A percentile compares a stretch with the other conserved stretches of the same genome.
phyloP scores from a whole-genome alignment of 1,284 basidiomycete genomes.

The Moesziomyces sp. region DNA sequence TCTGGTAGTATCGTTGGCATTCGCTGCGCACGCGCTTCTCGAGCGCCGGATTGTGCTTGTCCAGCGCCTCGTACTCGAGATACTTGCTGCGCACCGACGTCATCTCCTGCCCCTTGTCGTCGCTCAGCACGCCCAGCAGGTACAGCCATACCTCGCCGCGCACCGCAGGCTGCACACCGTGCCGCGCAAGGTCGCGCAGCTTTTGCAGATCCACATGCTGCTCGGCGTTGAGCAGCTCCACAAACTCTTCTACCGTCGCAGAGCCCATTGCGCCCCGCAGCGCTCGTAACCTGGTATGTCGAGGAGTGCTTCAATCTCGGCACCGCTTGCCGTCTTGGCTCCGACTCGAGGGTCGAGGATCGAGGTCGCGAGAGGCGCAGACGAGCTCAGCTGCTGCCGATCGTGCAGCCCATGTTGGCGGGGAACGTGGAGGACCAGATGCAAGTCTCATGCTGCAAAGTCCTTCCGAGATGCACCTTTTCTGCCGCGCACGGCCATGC shows the following conservation, averaged over 20 bases:
- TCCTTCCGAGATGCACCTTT: no score
- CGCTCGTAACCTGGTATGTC: neutral
- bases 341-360: no score
- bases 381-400: no score
- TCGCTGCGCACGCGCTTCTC: slow-evolving; percentile 63
- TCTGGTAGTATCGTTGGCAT: slow-evolving; percentile 62
- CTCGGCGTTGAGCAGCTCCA: slow-evolving; percentile 63
- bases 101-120: slow-evolving; percentile 66
- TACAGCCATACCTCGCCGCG: slow-evolving; percentile 67
- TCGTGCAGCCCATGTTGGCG: no score
- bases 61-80: slow-evolving; percentile 61
- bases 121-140: slow-evolving; percentile 64
- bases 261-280: slow-evolving; percentile 36
- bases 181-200: slow-evolving; percentile 61
- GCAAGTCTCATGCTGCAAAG: no score
- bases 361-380: no score
- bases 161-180: slow-evolving; percentile 61
- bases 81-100: slow-evolving; percentile 64
- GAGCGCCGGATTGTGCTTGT: slow-evolving; percentile 58
- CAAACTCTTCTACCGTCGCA: slow-evolving; percentile 60
- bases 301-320: no score
- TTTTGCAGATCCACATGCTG: slow-evolving; percentile 64
- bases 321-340: no score
- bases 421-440: no score
- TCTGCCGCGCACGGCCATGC: no score